These are phyloP conservation scores for Blepharisma japonicum DNA, from an alignment of 73 alveolate genomes.

Conservation along the genomic window DNA sequence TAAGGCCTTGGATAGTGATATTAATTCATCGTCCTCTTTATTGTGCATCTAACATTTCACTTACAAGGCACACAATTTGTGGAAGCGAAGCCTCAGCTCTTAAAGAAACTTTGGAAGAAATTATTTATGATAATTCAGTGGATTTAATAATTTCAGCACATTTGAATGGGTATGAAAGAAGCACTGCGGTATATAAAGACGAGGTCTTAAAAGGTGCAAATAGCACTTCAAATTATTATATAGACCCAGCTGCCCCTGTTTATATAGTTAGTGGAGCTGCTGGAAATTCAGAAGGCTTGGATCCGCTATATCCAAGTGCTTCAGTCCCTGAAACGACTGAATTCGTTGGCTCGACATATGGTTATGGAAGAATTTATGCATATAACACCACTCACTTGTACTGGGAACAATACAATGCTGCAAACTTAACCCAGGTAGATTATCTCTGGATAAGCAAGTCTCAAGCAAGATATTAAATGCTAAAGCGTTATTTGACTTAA, in stretches of 20 bases:
- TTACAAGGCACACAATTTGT: not conserved
- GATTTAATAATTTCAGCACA: not conserved
- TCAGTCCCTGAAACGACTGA: not conserved
- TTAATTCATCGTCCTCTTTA: not conserved
- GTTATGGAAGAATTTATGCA: not conserved
- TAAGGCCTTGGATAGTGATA: not conserved
- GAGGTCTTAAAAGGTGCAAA: not conserved
- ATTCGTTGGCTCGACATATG: not conserved
- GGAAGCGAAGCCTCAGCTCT: not conserved
- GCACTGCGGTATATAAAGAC: not conserved
- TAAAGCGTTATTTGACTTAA: too few relatives aligned
- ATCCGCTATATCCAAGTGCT: not conserved
- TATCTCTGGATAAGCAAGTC: not conserved
- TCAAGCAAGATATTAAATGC: too few relatives aligned
- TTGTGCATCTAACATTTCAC: not conserved
- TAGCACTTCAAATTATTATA: not conserved
- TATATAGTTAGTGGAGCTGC: not conserved
- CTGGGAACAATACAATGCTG: not conserved
- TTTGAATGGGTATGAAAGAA: not conserved
- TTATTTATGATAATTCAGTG: not conserved
- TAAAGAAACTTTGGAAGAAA: not conserved
- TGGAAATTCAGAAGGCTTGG: not conserved
- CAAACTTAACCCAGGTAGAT: not conserved
- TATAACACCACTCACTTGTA: conserved; percentile 6
- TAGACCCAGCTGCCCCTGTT: not conserved